Evolutionary conservation across 2,329 filamentous ascomycete genomes (phyloP).

Genomic region (Talaromyces sp.): DNA sequence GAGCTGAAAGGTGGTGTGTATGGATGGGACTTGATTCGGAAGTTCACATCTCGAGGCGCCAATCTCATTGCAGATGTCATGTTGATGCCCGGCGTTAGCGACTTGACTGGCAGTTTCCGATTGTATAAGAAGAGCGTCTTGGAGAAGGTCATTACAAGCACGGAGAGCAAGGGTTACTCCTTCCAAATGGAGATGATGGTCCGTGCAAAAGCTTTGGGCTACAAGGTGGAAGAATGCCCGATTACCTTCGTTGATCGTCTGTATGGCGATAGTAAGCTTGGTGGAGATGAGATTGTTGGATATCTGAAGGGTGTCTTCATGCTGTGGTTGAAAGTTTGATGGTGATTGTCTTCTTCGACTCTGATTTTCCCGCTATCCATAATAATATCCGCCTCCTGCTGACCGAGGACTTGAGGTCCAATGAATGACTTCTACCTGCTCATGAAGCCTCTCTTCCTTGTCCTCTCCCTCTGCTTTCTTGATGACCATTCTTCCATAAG

Average conservation of each 20-base stretch:
- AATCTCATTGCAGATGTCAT: constrained; percentile 96
- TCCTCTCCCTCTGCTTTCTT: not conserved
- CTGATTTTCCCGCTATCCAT: not conserved
- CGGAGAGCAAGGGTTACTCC: constrained; percentile 93
- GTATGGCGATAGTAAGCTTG: constrained; percentile 93
- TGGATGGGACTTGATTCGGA: constrained; percentile 93
- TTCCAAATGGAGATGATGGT: constrained; percentile 99
- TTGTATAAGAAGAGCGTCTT: constrained; percentile 89
- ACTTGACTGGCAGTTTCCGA: constrained; percentile 90
- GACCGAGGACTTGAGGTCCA: not conserved
- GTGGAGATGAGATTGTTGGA: constrained; percentile 91
- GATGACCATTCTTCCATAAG: not conserved
- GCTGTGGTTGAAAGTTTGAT: constrained; percentile 71
- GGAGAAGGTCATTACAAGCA: constrained; percentile 83
- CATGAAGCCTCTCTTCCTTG: not conserved
- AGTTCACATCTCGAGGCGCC: constrained; percentile 67
- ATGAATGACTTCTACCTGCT: not conserved
- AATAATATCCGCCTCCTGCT: not conserved
- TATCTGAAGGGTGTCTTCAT: constrained; percentile 82
- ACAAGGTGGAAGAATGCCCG: constrained; percentile 87
- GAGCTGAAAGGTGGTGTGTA: constrained; percentile 69
- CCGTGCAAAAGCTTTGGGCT: constrained; percentile 91
- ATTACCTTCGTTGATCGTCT: constrained; percentile 94
- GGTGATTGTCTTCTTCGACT: not conserved
- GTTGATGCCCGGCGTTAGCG: constrained; percentile 86